Evolutionary conservation across 2,329 filamentous ascomycete species (phyloP), one percentile per base, ranked within the genome.

Genomic region (Claviceps humidiphila): DNA sequence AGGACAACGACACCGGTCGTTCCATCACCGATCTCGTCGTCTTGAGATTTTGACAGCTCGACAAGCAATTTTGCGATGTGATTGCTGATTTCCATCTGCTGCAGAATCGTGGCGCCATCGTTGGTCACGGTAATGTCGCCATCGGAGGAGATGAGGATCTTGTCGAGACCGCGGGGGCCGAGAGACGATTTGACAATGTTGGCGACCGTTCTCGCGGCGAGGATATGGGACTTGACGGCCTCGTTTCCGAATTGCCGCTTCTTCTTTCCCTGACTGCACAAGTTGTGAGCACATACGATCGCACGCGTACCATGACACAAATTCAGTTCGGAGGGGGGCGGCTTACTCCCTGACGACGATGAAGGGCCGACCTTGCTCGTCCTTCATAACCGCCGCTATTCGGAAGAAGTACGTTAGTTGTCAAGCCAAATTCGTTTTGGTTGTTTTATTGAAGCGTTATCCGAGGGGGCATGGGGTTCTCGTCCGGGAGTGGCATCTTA

Each of bases 121-220:
- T 98, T 98, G 60, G 93, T 98, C 57, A 98, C 89, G 56, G 93
- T 98, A 69, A 98, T 98, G 71, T 98, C 93, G 68, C 93, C 93
- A 68, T 98, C 93, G 56, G 93, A 87, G 50, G 93, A 98, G 63
- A 98, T 98, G 62, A 98, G 81, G 66, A 98, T 98, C 77, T 98
- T 98, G 77, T 98, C 93, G 65, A 98, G 83, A 58, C 93, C 93
- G 61, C 93, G 86, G 51, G 93, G 93, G 49, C 93, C 93, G 62
- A 98, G 78, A 58, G 94, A 98, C 56, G 89, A 93, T 77, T 95
- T 96, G 72, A 98, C 89, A 62, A 98, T 93, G 73, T 89, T 95
- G 61, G 93, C 87, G 61, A 98, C 90, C 54, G 93, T 97, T 67
- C 90, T 84, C 52, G 94, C 94, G 55, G 93, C 91, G 63, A 97